Conservation (phyloP, 208 protist genomes). For the Trypanosoma mega region DNA sequence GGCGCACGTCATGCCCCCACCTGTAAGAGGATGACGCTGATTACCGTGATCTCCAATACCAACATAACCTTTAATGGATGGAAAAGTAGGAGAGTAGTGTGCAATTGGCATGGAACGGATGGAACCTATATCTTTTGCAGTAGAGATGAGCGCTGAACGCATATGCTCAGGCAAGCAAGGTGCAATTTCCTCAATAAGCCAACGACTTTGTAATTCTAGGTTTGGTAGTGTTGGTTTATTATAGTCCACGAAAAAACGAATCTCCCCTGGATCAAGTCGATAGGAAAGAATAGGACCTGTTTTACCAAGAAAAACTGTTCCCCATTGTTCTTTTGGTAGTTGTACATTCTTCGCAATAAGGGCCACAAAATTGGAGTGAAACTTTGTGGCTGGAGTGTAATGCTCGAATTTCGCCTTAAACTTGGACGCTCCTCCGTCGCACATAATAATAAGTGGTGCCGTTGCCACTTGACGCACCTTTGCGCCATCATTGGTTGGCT, state of each 20-base stretch:
- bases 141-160: slow-evolving; percentile 70
- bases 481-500: slow-evolving; percentile 25
- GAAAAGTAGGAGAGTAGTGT: slow-evolving; percentile 68
- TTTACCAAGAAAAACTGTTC: slow-evolving; percentile 91
- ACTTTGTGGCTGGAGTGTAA: slow-evolving; percentile 69
- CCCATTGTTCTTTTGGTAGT: slow-evolving; percentile 81
- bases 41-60: slow-evolving; percentile 94
- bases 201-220: slow-evolving; percentile 76
- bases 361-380: slow-evolving; percentile 90
- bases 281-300: slow-evolving; percentile 91
- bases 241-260: slow-evolving; percentile 87
- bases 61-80: slow-evolving; percentile 81
- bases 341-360: slow-evolving; percentile 69
- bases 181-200: slow-evolving; percentile 78
- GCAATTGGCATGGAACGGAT: slow-evolving; percentile 86
- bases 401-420: slow-evolving; percentile 88
- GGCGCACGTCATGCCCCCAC: slow-evolving; percentile 91
- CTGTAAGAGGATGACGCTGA: slow-evolving; percentile 93
- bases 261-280: slow-evolving; percentile 75
- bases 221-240: slow-evolving; percentile 71
- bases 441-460: slow-evolving; percentile 90
- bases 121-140: slow-evolving; percentile 40
- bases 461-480: slow-evolving; percentile 53
- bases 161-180: slow-evolving; percentile 79
- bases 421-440: slow-evolving; percentile 92